A percentile compares a stretch with the other conserved stretches of the same genome.
Conservation (phyloP, 768 basidiomycete species). For the Tremella yokohamensis region DNA sequence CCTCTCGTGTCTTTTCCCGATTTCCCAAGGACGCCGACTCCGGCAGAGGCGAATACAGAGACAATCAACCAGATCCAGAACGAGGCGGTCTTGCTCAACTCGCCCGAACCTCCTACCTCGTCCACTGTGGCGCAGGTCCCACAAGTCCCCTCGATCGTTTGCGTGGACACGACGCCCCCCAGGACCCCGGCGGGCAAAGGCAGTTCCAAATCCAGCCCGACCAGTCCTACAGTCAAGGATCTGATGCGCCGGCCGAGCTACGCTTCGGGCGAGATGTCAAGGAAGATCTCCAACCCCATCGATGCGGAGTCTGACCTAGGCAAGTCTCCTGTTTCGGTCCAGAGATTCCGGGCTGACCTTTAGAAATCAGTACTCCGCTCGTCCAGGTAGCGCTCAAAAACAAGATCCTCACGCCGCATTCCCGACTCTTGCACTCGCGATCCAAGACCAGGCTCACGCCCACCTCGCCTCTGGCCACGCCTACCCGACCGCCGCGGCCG, state of each 20-base stretch:
- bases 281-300: conserved; percentile 4
- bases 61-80: no score
- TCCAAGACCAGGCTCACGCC: background rate
- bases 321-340: conserved; percentile 3
- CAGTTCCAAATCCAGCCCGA: background rate
- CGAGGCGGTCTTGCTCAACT: no score
- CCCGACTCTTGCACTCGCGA: conserved; percentile 15
- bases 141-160: no score
- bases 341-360: background rate
- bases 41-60: no score
- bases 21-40: no score
- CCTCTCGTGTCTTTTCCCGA: no score
- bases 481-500: background rate
- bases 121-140: background rate
- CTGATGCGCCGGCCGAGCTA: conserved; percentile 3
- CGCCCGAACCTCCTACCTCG: background rate
- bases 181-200: no score
- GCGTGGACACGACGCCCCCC: no score
- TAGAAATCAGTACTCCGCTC: conserved; percentile 25
- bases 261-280: conserved; percentile 8
- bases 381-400: conserved; percentile 19
- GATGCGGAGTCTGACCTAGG: conserved; percentile 31
- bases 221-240: background rate
- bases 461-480: background rate
- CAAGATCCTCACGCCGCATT: conserved; percentile 26